These are phyloP conservation scores for Clonostachys sp. DNA, from an alignment of 2,329 filamentous ascomycete genomes.

Conservation along the genomic window DNA sequence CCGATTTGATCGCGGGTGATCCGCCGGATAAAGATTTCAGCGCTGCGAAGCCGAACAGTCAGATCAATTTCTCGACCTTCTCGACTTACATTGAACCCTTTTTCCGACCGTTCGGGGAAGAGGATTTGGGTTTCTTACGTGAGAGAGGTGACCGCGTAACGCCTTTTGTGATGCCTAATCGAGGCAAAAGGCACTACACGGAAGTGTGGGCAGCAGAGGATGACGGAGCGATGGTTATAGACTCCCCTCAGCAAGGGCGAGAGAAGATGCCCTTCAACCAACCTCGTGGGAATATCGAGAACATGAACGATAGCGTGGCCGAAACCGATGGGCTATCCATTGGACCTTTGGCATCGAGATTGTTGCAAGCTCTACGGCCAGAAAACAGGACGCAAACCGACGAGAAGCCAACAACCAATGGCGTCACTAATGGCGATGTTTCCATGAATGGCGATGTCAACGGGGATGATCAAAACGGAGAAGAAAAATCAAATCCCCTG, in stretches of 20 bases:
- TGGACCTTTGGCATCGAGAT: constrained; percentile 76
- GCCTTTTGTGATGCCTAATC: constrained; percentile 81
- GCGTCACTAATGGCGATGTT: constrained; percentile 48
- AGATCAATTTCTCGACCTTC: constrained; percentile 92
- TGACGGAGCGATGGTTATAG: constrained; percentile 74
- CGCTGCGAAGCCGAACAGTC: constrained; percentile 85
- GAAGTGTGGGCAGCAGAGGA: constrained; percentile 93
- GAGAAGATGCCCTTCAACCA: constrained; percentile 75
- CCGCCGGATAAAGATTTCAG: constrained; percentile 95
- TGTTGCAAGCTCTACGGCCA: constrained; percentile 77
- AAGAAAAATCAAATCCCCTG: constrained; percentile 30
- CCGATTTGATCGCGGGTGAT: constrained; percentile 80
- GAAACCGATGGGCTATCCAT: constrained; percentile 88
- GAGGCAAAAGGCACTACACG: constrained; percentile 79
- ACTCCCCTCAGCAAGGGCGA: constrained; percentile 55
- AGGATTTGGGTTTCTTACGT: constrained; percentile 88
- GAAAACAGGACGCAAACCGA: constrained; percentile 60
- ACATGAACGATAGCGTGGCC: constrained; percentile 79
- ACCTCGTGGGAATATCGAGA: constrained; percentile 78
- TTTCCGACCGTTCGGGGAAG: constrained; percentile 84
- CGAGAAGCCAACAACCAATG: constrained; percentile 50
- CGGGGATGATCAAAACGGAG: constrained; percentile 25
- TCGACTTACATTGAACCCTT: constrained; percentile 89
- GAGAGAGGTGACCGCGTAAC: constrained; percentile 81
- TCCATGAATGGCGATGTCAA: constrained; percentile 44